Conservation (phyloP, 176 grass and related monocot genomes). For the Triticum turgidum region DNA sequence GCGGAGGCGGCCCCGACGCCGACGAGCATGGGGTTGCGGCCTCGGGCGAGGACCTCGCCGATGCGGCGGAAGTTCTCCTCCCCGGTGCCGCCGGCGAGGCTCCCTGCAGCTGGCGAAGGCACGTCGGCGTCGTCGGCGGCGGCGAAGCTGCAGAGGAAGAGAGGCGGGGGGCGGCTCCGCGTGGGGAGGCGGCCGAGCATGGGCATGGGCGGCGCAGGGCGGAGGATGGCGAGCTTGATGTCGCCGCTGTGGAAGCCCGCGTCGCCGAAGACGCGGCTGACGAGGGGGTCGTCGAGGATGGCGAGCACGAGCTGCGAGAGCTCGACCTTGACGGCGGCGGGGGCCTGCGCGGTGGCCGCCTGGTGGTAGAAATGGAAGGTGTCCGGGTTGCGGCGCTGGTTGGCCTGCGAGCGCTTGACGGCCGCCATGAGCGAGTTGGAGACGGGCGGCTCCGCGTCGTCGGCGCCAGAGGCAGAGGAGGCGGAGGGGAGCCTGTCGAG, state of each 20-base stretch:
- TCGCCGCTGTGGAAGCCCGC: slow-evolving; percentile 73
- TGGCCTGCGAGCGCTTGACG: slow-evolving; percentile 88
- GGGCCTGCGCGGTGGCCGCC: background rate
- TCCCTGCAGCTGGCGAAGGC: slow-evolving; percentile 38
- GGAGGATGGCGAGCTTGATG: slow-evolving; percentile 87
- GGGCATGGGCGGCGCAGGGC: slow-evolving; percentile 59
- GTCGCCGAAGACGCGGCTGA: slow-evolving; percentile 85
- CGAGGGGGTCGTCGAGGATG: slow-evolving; percentile 88
- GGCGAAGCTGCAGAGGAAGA: slow-evolving; percentile 85
- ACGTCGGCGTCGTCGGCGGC: slow-evolving; percentile 52
- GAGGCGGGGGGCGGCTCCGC: slow-evolving; percentile 56
- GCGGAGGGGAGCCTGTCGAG: slow-evolving; percentile 61
- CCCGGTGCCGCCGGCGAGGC: slow-evolving; percentile 24
- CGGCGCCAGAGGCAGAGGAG: background rate
- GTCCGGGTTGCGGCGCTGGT: slow-evolving; percentile 72
- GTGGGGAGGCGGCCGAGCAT: slow-evolving; percentile 35
- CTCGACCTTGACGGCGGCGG: slow-evolving; percentile 74
- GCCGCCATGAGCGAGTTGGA: slow-evolving; percentile 94
- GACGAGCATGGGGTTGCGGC: slow-evolving; percentile 85
- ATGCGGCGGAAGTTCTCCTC: slow-evolving; percentile 63
- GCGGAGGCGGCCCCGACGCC: slow-evolving; percentile 70
- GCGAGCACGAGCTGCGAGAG: slow-evolving; percentile 75
- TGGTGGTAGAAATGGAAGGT: slow-evolving; percentile 85
- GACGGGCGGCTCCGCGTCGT: slow-evolving; percentile 44
- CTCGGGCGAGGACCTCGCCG: slow-evolving; percentile 58